Conservation (phyloP, 2,329 filamentous ascomycete species). For the Hypoxylon sp. region DNA sequence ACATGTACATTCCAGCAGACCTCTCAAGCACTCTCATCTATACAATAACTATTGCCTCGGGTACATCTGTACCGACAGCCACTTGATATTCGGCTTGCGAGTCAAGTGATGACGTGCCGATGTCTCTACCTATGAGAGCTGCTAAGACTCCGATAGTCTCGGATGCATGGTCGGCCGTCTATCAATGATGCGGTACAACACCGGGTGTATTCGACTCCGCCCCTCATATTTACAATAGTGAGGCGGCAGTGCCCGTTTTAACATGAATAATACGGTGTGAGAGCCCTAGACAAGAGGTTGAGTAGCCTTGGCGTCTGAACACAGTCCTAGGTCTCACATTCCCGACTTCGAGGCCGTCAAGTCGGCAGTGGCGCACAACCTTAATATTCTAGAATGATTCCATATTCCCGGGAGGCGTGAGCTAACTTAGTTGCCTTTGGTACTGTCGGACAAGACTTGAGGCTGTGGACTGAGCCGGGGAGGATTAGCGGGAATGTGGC, state of each 20-base stretch:
- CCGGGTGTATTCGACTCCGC: conserved; percentile 13
- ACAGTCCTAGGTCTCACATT: background rate
- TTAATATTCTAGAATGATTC: conserved; percentile 38
- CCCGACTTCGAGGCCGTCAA: background rate
- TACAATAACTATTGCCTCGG: conserved; percentile 12
- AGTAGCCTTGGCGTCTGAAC: background rate
- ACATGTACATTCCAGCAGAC: background rate
- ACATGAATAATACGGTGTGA: background rate
- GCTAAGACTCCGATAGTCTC: conserved; percentile 17
- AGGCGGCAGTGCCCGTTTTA: background rate
- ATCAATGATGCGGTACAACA: conserved; percentile 30
- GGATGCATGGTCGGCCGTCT: conserved; percentile 12
- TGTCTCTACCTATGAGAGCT: conserved; percentile 19
- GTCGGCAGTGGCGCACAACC: conserved; percentile 16
- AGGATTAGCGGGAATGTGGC: conserved; percentile 27
- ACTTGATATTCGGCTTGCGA: conserved; percentile 7
- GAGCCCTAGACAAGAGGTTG: background rate
- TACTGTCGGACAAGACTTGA: conserved; percentile 18
- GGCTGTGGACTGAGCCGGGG: conserved; percentile 6
- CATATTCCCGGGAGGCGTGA: conserved; percentile 15
- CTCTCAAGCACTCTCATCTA: background rate
- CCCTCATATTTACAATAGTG: background rate
- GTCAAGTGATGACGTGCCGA: conserved; percentile 11
- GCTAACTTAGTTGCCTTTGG: conserved; percentile 7
- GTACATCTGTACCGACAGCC: conserved; percentile 20